Base-by-base conservation (phyloP, 176 grass and related monocot genomes). In the Oryza glumipatula region DNA sequence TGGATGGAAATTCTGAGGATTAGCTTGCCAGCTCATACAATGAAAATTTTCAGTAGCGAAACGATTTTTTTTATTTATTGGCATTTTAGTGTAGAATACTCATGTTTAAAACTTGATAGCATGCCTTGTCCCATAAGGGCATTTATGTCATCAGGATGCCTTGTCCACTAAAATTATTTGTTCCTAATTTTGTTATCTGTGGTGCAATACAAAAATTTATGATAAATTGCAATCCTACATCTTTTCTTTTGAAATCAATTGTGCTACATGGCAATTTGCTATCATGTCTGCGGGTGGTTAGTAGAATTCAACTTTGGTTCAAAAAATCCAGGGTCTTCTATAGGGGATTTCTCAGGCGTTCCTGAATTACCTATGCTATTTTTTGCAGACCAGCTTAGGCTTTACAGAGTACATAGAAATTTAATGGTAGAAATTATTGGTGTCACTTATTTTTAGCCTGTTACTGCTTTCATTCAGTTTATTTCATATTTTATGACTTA, bases 221-320 rank as follows among this genome's bases (percentile, higher is more conserved):
- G 54, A 58, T 58, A 19, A 19, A 58, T 58, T 58, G 52, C 19
- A 58, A 58, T 58, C 54, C 1, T 58, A 21, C 17, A 58, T 6
- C 0, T n/a, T 58, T 58, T 58, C 6, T n/a, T 58, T 0, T 58
- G 17, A 21, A 58, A 58, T 58, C 16, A 1, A 1, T 8, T 58
- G 16, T 0, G 54, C 54, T n/a, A 4, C 32, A 80, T 7, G 21
- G 49, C 11, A 52, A 17, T 51, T 56, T 45, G 46, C 9, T 85
- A 49, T 72, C 52, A 75, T 75, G 9, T 76, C 24, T 60, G 78
- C 77, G 78, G 22, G 52, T 68, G 46, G 67, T 39, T 26, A 74
- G 44, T 7, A 52, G 67, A 67, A 32, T 12, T 54, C 24, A n/a
- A 22, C 68, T 86, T 72, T 51, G 6, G 54, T 80, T 41, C n/a